phyloP scores from a whole-genome alignment of 2,329 filamentous ascomycete genomes.

The Corynespora cassiicola region DNA sequence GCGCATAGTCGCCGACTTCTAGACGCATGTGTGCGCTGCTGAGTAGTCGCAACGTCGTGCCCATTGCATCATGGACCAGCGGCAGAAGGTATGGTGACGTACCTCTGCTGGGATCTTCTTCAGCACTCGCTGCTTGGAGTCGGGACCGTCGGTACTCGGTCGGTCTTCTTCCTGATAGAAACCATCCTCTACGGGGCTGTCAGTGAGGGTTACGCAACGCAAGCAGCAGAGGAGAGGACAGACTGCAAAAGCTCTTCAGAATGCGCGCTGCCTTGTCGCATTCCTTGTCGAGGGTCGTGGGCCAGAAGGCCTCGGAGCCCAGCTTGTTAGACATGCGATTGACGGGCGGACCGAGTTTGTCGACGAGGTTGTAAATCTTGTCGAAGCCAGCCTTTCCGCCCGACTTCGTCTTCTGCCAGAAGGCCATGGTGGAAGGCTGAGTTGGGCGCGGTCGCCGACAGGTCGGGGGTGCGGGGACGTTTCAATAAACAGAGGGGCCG shows the following conservation, averaged over 20 bases:
- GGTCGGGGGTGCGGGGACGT: constrained; percentile 18
- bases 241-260: constrained; percentile 87
- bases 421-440: constrained; percentile 27
- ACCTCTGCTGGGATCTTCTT: constrained; percentile 81
- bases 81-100: constrained; percentile 11
- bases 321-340: constrained; percentile 83
- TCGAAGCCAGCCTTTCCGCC: constrained; percentile 64
- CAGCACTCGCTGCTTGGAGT: constrained; percentile 68
- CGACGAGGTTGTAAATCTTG: constrained; percentile 71
- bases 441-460: constrained; percentile 8
- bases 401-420: constrained; percentile 44
- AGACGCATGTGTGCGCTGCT: background rate
- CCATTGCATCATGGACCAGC: constrained; percentile 1
- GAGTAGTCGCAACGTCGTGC: background rate
- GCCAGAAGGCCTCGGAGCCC: constrained; percentile 84
- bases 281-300: constrained; percentile 83
- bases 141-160: constrained; percentile 55
- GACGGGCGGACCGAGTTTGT: constrained; percentile 76
- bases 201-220: constrained; percentile 17
- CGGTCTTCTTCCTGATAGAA: constrained; percentile 67
- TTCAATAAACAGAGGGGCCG: constrained; percentile 2
- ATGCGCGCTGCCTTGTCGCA: constrained; percentile 91
- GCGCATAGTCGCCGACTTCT: no score
- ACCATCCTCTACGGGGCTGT: constrained; percentile 62
- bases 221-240: constrained; percentile 46